Base-by-base conservation (phyloP, 2,329 filamentous ascomycete genomes). In the Diaporthe batatas region DNA sequence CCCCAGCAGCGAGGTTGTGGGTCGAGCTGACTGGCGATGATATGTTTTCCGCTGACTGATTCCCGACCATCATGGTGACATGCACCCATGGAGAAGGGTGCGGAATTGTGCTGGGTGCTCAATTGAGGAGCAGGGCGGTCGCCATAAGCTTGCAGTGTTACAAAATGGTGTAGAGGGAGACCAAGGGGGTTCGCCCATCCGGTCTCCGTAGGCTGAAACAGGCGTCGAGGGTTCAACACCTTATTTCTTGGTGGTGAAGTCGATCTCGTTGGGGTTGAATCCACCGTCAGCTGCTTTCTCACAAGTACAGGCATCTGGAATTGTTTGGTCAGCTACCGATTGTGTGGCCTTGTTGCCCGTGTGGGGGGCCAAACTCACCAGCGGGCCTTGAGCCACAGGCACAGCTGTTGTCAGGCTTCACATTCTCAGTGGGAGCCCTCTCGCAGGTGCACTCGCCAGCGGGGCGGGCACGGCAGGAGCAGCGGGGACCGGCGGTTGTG, bases 361-460 rank as follows among this genome's bases (percentile, higher is more conserved):
- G 23, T 3, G 18, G 8, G 25, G 14, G 42, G 10, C 47, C 65
- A 10, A 12, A 85, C 90, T 82, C 86, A 93, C 92, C 87, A 77
- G 90, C 88, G 71, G 92, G 89, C 73, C 95, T 89, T 81, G 91
- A 88, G 75, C 95, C 95, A 81, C 95, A 98, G 10, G 90, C 86
- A 81, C 95, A 98, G 54, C 85, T 84, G 23, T 92, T 92, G 4
- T 83, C 75, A 8, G 86, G 80, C 64, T 86, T 82, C n/a, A 84
- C 81, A 83, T 97, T 97, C 86, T 97, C 94, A 25, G 85, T 85
- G 3, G 84, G 79, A 1, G 93, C 88, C 70, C 93, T 90, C 76
- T 94, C 92, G 81, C 95, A 97, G 47, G 92, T 97, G 86, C 95
- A 97, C 79, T 91, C 85, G 73, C 93, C 93, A 73, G 92, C 93